Evolutionary conservation across 2,329 filamentous ascomycete genomes (phyloP), one percentile per base, ranked within the genome.

Genomic region (Pseudocercospora crystallina): DNA sequence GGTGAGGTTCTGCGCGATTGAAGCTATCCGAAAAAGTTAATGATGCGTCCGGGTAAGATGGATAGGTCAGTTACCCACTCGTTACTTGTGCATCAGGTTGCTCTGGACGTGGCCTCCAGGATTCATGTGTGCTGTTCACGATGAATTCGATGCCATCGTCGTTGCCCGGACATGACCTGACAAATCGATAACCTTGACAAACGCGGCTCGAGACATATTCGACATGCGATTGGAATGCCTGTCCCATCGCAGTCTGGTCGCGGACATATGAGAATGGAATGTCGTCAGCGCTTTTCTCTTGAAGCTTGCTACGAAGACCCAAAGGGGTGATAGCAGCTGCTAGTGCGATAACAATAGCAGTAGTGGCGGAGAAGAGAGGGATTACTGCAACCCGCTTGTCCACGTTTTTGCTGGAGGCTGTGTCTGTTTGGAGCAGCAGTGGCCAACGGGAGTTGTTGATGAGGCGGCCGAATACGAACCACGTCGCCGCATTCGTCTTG

Each of bases 401-500:
- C 11, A 51, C 49, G 14, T 51, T 51, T 5, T 17, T 36, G 31
- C 43, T 37, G 13, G 37, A 33, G 7, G 20, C 43, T 5, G 43
- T 30, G 29, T 51, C 49, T 17, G 49, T 47, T 38, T 47, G 49
- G 8, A 51, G 33, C 5, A 51, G 12, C 8, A 47, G 12, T 2
- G 49, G 49, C 49, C 49, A 51, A 12, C 43, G 30, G 5, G 49
- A 51, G n/a, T 46, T 26, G 36, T 51, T 46, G 43, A 51, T 51
- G 1, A 51, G 43, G 14, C 43, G 49, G 13, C 49, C 49, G 12
- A 51, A 51, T 5, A 51, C 43, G 5, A 43, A 51, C 49, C 49
- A 51, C 32, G 49, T 51, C 3, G 49, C 49, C 13, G 33, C 49
- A 36, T 51, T 51, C 1, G 49, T 51, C 32, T 30, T 47, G 15